Conservation (phyloP, 176 grass and related monocot species). For the Elymus sibiricus region DNA sequence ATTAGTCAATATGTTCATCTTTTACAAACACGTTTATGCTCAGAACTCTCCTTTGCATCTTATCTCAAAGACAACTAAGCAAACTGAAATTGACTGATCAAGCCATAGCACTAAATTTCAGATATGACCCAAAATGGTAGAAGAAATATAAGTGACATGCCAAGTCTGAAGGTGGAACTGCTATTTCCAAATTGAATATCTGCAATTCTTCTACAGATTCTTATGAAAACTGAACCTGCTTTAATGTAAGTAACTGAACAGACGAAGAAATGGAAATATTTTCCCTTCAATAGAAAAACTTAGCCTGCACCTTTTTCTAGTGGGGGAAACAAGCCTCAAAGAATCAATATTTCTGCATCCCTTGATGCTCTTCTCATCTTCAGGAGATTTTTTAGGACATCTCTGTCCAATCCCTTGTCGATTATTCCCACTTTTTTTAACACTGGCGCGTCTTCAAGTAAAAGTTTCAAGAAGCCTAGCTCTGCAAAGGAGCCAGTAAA, state of each 20-base stretch:
- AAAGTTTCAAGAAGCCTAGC: conserved; percentile 23
- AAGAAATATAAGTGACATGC: not conserved
- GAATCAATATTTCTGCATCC: conserved; percentile 16
- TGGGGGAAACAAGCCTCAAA: not conserved
- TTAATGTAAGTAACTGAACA: not conserved
- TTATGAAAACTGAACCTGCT: not conserved
- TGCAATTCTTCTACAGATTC: not conserved
- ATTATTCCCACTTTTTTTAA: not conserved
- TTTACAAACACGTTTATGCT: not conserved
- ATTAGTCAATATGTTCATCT: not conserved
- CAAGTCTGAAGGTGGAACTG: not conserved
- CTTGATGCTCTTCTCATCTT: conserved; percentile 36
- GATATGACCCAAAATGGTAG: not conserved
- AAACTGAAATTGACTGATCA: not conserved
- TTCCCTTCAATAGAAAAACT: not conserved
- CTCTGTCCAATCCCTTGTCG: conserved; percentile 1
- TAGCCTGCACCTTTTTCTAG: not conserved
- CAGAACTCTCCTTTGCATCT: not conserved
- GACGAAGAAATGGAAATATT: not conserved
- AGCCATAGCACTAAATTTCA: not conserved
- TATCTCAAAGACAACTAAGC: not conserved
- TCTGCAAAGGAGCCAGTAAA: conserved; percentile 11
- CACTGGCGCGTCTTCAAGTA: conserved; percentile 14
- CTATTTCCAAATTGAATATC: not conserved
- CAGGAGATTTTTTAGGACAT: conserved; percentile 24